phyloP scores from a whole-genome alignment of 306 rosid genomes.

The Cicer pinnatifidum region DNA sequence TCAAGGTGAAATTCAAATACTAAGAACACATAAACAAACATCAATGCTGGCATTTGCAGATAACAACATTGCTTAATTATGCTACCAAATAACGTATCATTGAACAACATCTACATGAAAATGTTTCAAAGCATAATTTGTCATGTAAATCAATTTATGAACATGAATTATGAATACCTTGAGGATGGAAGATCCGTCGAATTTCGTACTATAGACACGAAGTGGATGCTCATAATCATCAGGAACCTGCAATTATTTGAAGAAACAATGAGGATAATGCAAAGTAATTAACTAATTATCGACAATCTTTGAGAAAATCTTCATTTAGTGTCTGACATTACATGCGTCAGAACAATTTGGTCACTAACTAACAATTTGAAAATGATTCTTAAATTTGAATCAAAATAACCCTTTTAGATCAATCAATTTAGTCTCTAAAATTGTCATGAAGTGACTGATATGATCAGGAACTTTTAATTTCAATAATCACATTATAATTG shows the following conservation, averaged over 20 bases:
- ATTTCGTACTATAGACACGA: slow-evolving; percentile 56
- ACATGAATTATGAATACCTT: slow-evolving; percentile 58
- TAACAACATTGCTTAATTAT: too few relatives aligned
- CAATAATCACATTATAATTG: neutral
- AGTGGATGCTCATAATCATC: slow-evolving; percentile 53
- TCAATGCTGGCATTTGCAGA: too few relatives aligned
- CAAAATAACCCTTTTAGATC: neutral
- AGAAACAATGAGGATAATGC: slow-evolving; percentile 1
- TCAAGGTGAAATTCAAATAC: neutral
- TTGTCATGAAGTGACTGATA: neutral
- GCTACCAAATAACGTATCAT: too few relatives aligned
- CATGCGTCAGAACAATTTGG: neutral
- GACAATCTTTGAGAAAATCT: neutral
- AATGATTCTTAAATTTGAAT: neutral
- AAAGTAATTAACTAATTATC: slow-evolving; percentile 5
- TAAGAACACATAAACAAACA: neutral
- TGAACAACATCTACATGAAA: neutral
- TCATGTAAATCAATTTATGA: neutral
- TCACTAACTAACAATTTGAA: neutral
- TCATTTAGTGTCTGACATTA: neutral
- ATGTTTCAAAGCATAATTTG: neutral
- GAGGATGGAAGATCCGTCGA: slow-evolving; percentile 69
- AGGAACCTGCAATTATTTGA: slow-evolving; percentile 57
- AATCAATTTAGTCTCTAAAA: neutral
- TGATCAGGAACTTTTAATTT: neutral